Percentiles rank a stretch among this genome's conserved stretches.
Conservation (phyloP, 208 protist genomes). For the Leishmania turanica region DNA sequence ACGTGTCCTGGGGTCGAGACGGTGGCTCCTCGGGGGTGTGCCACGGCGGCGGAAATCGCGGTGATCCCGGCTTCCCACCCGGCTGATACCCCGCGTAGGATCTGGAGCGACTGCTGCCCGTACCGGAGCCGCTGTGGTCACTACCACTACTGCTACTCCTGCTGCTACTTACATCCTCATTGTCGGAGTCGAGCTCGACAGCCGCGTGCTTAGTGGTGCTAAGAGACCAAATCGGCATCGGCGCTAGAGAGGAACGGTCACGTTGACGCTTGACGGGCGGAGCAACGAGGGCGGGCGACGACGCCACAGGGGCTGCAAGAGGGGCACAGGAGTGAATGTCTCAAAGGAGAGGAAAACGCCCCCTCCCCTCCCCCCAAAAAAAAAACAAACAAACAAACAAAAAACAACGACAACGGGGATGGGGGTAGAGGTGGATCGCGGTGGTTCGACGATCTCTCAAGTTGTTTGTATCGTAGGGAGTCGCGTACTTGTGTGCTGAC, state of each 20-base stretch:
- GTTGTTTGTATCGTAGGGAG: not conserved
- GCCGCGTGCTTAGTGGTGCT: not conserved
- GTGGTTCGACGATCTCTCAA: not conserved
- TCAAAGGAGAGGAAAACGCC: not conserved
- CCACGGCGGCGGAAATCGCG: not conserved
- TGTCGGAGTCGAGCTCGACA: constrained; percentile 27
- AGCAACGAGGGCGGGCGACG: not conserved
- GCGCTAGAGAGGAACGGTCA: not conserved
- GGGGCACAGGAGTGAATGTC: not conserved
- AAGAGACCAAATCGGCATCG: constrained; percentile 23
- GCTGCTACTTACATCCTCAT: constrained; percentile 16
- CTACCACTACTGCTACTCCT: constrained; percentile 10
- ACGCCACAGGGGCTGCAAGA: not conserved
- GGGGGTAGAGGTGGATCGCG: no score
- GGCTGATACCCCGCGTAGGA: not conserved
- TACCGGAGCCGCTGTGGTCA: constrained; percentile 4
- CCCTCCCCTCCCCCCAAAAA: not conserved
- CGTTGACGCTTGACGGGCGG: not conserved
- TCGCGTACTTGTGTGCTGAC: not conserved
- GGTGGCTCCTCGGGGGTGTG: not conserved
- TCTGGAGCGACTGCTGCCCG: not conserved
- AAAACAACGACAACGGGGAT: not conserved
- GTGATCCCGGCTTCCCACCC: not conserved
- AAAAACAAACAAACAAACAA: no score
- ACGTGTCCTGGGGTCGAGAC: not conserved